Conservation (phyloP, 495 filamentous ascomycete genomes). For the Hypoxylon trugodes region DNA sequence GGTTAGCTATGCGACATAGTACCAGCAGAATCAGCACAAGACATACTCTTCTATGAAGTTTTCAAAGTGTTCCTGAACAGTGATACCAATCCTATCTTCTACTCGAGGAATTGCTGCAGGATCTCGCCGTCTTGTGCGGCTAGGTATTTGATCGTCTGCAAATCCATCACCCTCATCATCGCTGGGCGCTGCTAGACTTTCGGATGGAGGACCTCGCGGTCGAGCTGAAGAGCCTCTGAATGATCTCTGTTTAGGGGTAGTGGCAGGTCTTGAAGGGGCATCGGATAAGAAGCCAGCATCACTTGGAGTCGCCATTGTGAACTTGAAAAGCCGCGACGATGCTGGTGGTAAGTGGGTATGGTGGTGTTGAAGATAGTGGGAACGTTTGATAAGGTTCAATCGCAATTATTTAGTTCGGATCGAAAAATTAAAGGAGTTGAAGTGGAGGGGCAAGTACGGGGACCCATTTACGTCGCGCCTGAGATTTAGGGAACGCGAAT, state of each 20-base stretch:
- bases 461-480: slow-evolving; percentile 26
- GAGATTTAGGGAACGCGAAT: slow-evolving; percentile 25
- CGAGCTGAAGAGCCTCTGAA: slow-evolving; percentile 64
- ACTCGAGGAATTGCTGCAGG: slow-evolving; percentile 75
- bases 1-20: slow-evolving; percentile 32
- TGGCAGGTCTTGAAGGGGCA: slow-evolving; percentile 42
- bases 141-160: slow-evolving; percentile 63
- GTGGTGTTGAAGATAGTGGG: slow-evolving; percentile 36
- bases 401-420: not conserved
- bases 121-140: slow-evolving; percentile 65
- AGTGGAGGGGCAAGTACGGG: slow-evolving; percentile 34
- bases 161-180: slow-evolving; percentile 69
- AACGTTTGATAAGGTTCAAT: slow-evolving; percentile 1
- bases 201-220: slow-evolving; percentile 71
- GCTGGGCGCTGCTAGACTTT: slow-evolving; percentile 68
- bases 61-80: slow-evolving; percentile 85
- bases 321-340: not conserved
- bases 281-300: slow-evolving; percentile 55
- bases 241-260: slow-evolving; percentile 47
- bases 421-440: slow-evolving; percentile 28
- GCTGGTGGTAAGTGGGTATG: slow-evolving; percentile 6
- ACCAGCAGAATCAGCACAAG: not conserved
- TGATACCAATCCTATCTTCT: slow-evolving; percentile 86
- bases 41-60: slow-evolving; percentile 84
- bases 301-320: slow-evolving; percentile 52